phyloP scores from a whole-genome alignment of 73 alveolate species.

The Tetrahymena elliotti region DNA sequence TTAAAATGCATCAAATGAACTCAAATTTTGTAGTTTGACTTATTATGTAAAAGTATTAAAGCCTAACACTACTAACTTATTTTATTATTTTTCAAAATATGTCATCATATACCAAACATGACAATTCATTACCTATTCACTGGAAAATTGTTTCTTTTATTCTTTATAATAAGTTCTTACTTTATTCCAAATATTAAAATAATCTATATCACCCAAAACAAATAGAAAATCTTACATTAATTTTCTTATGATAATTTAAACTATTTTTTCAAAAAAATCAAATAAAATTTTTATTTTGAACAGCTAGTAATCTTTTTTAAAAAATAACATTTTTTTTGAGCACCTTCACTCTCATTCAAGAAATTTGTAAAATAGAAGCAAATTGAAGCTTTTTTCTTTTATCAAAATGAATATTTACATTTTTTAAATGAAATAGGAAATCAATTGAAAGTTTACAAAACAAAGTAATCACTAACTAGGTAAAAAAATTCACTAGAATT shows the following conservation, averaged over 20 bases:
- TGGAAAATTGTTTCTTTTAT: not conserved
- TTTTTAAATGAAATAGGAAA: not conserved
- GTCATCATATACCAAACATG: not conserved
- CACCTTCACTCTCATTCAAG: too few species aligned
- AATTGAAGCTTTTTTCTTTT: too few species aligned
- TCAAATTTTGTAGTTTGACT: not conserved
- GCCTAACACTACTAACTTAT: not conserved
- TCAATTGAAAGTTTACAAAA: not conserved
- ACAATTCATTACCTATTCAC: not conserved
- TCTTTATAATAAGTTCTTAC: not conserved
- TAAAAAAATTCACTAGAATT: not conserved
- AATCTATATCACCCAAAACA: not conserved
- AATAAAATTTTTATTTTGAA: too few species aligned
- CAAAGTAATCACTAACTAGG: not conserved
- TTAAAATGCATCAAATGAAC: not conserved
- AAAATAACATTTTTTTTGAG: too few species aligned
- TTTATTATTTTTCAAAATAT: too few species aligned
- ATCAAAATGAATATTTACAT: not conserved
- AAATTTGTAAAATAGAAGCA: too few species aligned
- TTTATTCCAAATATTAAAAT: too few species aligned
- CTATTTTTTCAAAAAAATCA: too few species aligned
- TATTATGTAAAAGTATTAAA: not conserved
- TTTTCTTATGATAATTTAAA: too few species aligned
- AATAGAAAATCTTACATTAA: too few species aligned
- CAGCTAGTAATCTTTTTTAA: too few species aligned